A percentile compares a stretch with the other conserved stretches of the same genome.
Evolutionary conservation across 164 flowering plant genomes (phyloP).

Genomic region (Umbellularia californica): DNA sequence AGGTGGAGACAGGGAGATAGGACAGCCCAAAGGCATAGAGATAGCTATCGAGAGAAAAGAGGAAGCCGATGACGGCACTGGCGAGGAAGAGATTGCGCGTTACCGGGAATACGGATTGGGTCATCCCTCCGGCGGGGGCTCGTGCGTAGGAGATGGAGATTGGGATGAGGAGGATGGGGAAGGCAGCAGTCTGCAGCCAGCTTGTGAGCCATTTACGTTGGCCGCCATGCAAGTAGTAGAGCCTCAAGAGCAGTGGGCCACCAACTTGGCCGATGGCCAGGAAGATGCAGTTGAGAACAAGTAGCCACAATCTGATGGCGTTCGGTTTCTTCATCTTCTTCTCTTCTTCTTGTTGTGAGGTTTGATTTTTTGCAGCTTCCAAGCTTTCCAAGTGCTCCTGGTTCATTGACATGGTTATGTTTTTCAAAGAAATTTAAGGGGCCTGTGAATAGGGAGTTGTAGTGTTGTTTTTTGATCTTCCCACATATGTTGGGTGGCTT

Average conservation of each 20-base stretch:
- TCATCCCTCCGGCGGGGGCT: too few relatives aligned
- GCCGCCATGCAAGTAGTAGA: slow-evolving; percentile 28
- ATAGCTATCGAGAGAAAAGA: slow-evolving; percentile 16
- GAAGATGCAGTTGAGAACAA: slow-evolving; percentile 15
- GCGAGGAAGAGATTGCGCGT: slow-evolving; percentile 4
- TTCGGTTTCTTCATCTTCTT: background rate
- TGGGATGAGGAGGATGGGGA: slow-evolving; percentile 17
- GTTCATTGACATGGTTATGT: background rate
- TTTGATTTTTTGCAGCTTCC: background rate
- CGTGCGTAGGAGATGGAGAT: slow-evolving; percentile 2
- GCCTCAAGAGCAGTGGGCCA: slow-evolving; percentile 20
- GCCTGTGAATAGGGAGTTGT: too few relatives aligned
- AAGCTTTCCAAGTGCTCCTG: background rate
- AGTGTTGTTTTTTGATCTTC: too few relatives aligned
- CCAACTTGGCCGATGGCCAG: slow-evolving; percentile 13
- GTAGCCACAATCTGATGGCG: slow-evolving; percentile 9
- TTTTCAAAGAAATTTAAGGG: background rate
- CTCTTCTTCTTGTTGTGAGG: background rate
- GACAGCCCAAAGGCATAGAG: slow-evolving; percentile 15
- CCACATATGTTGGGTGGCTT: too few relatives aligned
- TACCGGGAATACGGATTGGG: background rate
- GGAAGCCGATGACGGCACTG: slow-evolving; percentile 13
- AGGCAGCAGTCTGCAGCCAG: slow-evolving; percentile 23
- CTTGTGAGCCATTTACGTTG: slow-evolving; percentile 24
- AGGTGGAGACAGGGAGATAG: slow-evolving; percentile 23